phyloP scores from a whole-genome alignment of 345 rosid genomes.

The Balakata baccata region DNA sequence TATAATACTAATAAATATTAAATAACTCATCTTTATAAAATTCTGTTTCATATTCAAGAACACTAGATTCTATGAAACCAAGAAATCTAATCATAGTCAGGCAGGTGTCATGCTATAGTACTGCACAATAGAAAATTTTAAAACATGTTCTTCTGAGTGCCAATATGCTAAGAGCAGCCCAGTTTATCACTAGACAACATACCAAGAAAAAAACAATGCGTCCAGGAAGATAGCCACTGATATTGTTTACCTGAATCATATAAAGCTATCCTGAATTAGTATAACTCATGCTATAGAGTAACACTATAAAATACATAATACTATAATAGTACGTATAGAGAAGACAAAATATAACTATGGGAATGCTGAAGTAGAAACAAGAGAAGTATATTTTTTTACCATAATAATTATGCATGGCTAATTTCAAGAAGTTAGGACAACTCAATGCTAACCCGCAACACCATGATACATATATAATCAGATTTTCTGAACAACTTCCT shows the following conservation, averaged over 20 bases:
- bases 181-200: conserved; percentile 22
- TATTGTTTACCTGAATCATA: conserved; percentile 82
- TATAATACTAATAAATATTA: background rate
- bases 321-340: conserved; percentile 4
- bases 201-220: conserved; percentile 98
- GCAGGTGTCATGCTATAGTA: too few relatives aligned
- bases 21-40: background rate
- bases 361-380: background rate
- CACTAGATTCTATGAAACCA: background rate
- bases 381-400: too few relatives aligned
- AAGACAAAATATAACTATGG: background rate
- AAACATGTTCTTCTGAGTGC: too few relatives aligned
- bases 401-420: background rate
- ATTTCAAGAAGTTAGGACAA: background rate
- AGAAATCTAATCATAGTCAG: background rate
- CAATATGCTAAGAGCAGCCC: conserved; percentile 1
- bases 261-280: background rate
- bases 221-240: conserved; percentile 99
- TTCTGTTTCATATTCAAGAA: background rate
- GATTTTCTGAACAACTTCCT: too few relatives aligned
- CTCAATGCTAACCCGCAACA: background rate
- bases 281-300: background rate
- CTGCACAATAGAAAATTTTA: background rate
- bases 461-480: too few relatives aligned
- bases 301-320: background rate